Evolutionary conservation across 306 rosid genomes (phyloP).

Genomic region (Crataegus laevigata): DNA sequence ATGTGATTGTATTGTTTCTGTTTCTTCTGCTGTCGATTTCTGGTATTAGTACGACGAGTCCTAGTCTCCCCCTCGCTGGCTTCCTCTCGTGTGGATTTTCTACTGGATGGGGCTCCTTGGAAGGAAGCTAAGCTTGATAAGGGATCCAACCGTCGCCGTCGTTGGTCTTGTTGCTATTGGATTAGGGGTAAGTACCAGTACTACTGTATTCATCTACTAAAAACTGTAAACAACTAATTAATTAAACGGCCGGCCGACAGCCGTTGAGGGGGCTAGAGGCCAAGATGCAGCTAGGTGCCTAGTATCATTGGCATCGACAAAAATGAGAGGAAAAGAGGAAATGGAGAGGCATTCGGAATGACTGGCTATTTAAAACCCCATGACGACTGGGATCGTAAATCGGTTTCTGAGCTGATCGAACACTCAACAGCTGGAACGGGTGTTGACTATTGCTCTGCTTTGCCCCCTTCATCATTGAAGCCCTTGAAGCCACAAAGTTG

Average conservation of each 20-base stretch:
- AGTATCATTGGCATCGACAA: slow-evolving; percentile 47
- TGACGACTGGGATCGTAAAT: background rate
- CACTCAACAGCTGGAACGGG: slow-evolving; percentile 44
- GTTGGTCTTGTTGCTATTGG: slow-evolving; percentile 41
- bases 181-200: slow-evolving; percentile 21
- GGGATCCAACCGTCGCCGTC: slow-evolving; percentile 29
- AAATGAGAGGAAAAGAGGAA: slow-evolving; percentile 28
- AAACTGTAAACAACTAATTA: background rate
- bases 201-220: background rate
- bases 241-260: background rate
- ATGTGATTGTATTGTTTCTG: too few species aligned
- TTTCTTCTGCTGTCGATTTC: background rate
- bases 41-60: background rate
- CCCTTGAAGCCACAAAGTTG: slow-evolving; percentile 43
- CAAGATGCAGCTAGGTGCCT: slow-evolving; percentile 32
- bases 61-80: slow-evolving; percentile 17
- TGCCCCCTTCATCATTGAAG: slow-evolving; percentile 24
- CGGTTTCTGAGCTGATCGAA: slow-evolving; percentile 28
- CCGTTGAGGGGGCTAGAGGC: slow-evolving; percentile 30
- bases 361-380: slow-evolving; percentile 37
- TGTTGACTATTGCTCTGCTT: slow-evolving; percentile 47
- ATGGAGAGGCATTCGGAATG: slow-evolving; percentile 44
- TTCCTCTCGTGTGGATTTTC: slow-evolving; percentile 41
- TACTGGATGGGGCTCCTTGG: slow-evolving; percentile 35
- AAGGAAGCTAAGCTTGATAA: slow-evolving; percentile 15